phyloP scores from a whole-genome alignment of 495 filamentous ascomycete species.

The Clavariopsis aquatica region DNA sequence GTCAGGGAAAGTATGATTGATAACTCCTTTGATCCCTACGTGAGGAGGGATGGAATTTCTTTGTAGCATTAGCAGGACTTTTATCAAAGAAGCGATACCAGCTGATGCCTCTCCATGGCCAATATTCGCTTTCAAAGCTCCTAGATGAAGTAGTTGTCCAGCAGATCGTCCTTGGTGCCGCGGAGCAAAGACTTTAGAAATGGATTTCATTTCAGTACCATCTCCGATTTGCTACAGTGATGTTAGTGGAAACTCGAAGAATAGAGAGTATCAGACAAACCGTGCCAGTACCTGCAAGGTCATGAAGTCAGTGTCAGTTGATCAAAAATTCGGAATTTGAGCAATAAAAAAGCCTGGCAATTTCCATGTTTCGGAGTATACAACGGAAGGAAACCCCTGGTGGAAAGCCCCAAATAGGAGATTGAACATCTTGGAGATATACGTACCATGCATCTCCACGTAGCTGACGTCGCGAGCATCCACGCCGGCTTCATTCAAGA shows the following conservation, averaged over 20 bases:
- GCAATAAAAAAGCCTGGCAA: too few species aligned
- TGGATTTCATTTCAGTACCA: slow-evolving; percentile 40
- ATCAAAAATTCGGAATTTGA: too few species aligned
- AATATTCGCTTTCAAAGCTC: slow-evolving; percentile 42
- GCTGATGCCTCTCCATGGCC: slow-evolving; percentile 44
- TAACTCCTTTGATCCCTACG: slow-evolving; percentile 10
- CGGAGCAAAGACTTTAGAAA: slow-evolving; percentile 34
- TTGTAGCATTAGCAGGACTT: slow-evolving; percentile 43
- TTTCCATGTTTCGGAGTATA: too few species aligned
- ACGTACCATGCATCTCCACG: slow-evolving; percentile 47
- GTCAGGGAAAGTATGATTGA: slow-evolving; percentile 18
- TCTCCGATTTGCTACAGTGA: slow-evolving; percentile 47
- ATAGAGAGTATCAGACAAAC: background rate
- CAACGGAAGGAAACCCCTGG: too few species aligned
- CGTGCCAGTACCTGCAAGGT: too few species aligned
- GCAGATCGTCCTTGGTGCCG: background rate
- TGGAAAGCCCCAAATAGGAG: too few species aligned
- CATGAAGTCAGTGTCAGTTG: too few species aligned
- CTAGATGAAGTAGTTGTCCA: slow-evolving; percentile 42
- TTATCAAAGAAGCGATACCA: slow-evolving; percentile 45
- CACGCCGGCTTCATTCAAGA: slow-evolving; percentile 32
- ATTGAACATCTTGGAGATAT: too few species aligned
- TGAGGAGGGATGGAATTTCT: slow-evolving; percentile 24
- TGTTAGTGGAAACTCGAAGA: background rate
- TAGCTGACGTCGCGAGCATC: slow-evolving; percentile 40